Conservation (phyloP, 441 rosid genomes). For the Jatropha podagrica region DNA sequence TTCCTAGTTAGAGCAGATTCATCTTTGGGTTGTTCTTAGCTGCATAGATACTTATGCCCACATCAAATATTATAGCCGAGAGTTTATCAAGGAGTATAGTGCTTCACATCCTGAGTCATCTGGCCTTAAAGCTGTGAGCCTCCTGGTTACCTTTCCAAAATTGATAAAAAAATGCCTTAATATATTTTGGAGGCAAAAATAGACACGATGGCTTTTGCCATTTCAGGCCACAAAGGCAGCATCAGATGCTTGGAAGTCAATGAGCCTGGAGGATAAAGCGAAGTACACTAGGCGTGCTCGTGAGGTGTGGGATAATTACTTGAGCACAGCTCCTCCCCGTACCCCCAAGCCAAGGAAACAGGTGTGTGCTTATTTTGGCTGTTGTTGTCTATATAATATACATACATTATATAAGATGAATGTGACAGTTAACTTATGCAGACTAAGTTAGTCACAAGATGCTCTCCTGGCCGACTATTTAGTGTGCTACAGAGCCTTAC, state of each 20-base stretch:
- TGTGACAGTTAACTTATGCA: conserved; percentile 30
- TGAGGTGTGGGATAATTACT: conserved; percentile 53
- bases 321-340: conserved; percentile 39
- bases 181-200: conserved; percentile 3
- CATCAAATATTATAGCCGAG: conserved; percentile 35
- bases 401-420: conserved; percentile 4
- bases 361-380: conserved; percentile 23
- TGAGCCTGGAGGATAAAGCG: conserved; percentile 48
- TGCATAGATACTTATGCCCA: conserved; percentile 11
- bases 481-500: conserved; percentile 46
- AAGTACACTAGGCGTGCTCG: conserved; percentile 45
- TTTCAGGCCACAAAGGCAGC: conserved; percentile 53
- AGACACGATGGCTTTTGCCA: conserved; percentile 9
- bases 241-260: conserved; percentile 49
- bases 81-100: conserved; percentile 47
- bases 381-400: not conserved
- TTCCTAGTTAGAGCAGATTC: conserved; percentile 1
- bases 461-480: conserved; percentile 52
- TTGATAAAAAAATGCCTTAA: conserved; percentile 7
- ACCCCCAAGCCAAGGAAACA: conserved; percentile 43
- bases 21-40: not conserved
- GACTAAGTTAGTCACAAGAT: conserved; percentile 50
- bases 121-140: conserved; percentile 48
- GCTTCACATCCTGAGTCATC: conserved; percentile 51
- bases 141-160: conserved; percentile 15